phyloP scores from a whole-genome alignment of 1,284 basidiomycete genomes.

The Coniophora puteana region DNA sequence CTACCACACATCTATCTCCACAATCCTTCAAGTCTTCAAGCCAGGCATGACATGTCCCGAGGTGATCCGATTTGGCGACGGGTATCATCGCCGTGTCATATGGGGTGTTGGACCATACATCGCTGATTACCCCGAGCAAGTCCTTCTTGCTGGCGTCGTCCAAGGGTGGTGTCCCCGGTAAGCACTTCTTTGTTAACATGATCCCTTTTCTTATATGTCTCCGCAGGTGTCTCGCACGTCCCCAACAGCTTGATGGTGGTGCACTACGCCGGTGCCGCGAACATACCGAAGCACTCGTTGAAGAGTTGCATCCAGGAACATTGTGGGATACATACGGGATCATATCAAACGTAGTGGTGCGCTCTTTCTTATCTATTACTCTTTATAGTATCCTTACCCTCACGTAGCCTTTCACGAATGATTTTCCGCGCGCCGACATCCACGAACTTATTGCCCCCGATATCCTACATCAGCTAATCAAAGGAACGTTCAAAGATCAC shows the following conservation, averaged over 20 bases:
- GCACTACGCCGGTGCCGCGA: not conserved
- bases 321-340: not conserved
- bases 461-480: slow-evolving; percentile 26
- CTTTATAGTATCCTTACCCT: not conserved
- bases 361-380: not conserved
- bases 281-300: not conserved
- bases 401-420: slow-evolving; percentile 11
- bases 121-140: slow-evolving; percentile 18
- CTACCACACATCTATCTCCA: slow-evolving; percentile 5
- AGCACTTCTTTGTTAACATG: not conserved
- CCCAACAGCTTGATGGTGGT: not conserved
- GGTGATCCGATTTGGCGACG: slow-evolving; percentile 9
- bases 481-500: slow-evolving; percentile 34
- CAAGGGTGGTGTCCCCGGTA: slow-evolving; percentile 14
- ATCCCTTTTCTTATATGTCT: too few relatives aligned
- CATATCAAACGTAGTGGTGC: not conserved
- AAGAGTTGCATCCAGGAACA: not conserved
- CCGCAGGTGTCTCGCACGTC: slow-evolving; percentile 16
- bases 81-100: slow-evolving; percentile 10
- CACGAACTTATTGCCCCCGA: slow-evolving; percentile 5
- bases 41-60: slow-evolving; percentile 9
- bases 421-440: slow-evolving; percentile 6
- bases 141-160: slow-evolving; percentile 10
- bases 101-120: slow-evolving; percentile 13
- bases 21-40: slow-evolving; percentile 7